A percentile compares a stretch with the other conserved stretches of the same genome.
These are phyloP conservation scores for Didymella glomerata DNA, from an alignment of 2,329 filamentous ascomycete species.

Conservation along the genomic window DNA sequence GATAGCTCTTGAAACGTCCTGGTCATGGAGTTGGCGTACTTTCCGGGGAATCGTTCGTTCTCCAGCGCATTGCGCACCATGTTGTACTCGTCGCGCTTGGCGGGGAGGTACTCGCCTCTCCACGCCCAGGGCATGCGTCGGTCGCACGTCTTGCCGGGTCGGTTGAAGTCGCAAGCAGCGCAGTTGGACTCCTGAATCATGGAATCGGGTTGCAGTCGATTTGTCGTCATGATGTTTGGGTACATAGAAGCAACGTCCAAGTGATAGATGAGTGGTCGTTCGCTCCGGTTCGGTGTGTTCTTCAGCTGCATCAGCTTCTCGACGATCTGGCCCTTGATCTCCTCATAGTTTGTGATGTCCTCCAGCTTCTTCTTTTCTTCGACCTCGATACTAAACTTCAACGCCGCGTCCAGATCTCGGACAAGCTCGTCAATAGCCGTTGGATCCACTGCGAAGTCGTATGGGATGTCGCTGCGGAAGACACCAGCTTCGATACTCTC, in stretches of 20 bases:
- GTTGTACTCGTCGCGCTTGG: slow-evolving; percentile 98
- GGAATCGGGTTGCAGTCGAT: slow-evolving; percentile 96
- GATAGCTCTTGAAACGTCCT: slow-evolving; percentile 83
- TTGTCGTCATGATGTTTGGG: slow-evolving; percentile 99
- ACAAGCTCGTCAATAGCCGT: slow-evolving; percentile 89
- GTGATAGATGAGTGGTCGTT: slow-evolving; percentile 94
- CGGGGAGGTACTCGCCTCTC: slow-evolving; percentile 96
- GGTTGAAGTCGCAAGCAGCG: slow-evolving; percentile 97
- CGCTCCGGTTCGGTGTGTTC: slow-evolving; percentile 81
- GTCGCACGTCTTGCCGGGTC: slow-evolving; percentile 96
- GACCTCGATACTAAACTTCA: slow-evolving; percentile 76
- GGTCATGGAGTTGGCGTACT: slow-evolving; percentile 71
- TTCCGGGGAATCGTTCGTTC: slow-evolving; percentile 90
- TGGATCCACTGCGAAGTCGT: slow-evolving; percentile 90
- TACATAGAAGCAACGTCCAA: slow-evolving; percentile 99
- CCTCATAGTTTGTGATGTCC: slow-evolving; percentile 61
- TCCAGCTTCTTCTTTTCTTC: slow-evolving; percentile 63
- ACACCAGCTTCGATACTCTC: slow-evolving; percentile 99
- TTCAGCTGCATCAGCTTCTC: slow-evolving; percentile 76
- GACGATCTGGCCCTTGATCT: slow-evolving; percentile 81
- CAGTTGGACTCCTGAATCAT: slow-evolving; percentile 98
- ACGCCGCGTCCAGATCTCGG: slow-evolving; percentile 82
- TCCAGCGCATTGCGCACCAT: slow-evolving; percentile 94
- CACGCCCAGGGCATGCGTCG: slow-evolving; percentile 94
- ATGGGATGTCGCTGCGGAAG: slow-evolving; percentile 93